These are phyloP conservation scores for Pythium rhizo-oryzae DNA, from an alignment of 352 stramenopile species.

Conservation along the genomic window DNA sequence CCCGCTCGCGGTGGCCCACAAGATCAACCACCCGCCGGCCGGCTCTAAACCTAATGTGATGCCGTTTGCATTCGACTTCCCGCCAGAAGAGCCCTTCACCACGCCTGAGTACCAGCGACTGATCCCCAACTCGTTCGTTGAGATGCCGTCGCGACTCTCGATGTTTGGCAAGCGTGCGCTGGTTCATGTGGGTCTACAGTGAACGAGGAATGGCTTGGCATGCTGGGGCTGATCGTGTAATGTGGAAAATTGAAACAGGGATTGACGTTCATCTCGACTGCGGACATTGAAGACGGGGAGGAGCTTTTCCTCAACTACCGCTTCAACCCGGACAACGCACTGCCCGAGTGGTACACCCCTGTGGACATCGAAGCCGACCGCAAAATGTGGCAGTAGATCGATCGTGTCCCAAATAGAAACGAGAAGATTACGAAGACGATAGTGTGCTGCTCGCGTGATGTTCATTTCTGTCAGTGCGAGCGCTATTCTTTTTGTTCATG, in stretches of 20 bases:
- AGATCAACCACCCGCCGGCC: constrained; percentile 84
- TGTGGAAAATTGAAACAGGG: constrained; percentile 36
- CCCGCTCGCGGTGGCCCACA: constrained; percentile 75
- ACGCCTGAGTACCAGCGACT: constrained; percentile 55
- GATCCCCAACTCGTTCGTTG: constrained; percentile 85
- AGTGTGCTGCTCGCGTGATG: background rate
- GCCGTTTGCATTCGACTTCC: constrained; percentile 84
- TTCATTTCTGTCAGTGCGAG: background rate
- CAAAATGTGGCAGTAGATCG: constrained; percentile 78
- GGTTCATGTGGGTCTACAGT: constrained; percentile 56
- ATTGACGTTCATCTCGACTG: constrained; percentile 72
- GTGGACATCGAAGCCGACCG: constrained; percentile 81
- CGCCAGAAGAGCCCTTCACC: constrained; percentile 77
- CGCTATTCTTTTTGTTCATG: background rate
- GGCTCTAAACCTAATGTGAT: constrained; percentile 77
- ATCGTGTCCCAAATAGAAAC: background rate
- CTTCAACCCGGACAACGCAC: constrained; percentile 75
- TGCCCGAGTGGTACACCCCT: constrained; percentile 84
- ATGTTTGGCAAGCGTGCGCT: constrained; percentile 86
- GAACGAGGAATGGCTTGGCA: background rate
- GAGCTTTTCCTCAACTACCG: constrained; percentile 89
- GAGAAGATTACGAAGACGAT: background rate
- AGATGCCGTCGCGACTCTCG: constrained; percentile 72
- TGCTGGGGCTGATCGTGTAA: too few species aligned
- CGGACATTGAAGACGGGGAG: constrained; percentile 75